phyloP scores from a whole-genome alignment of 192 early-diverging fungal genomes.

The Coemansia sp. region DNA sequence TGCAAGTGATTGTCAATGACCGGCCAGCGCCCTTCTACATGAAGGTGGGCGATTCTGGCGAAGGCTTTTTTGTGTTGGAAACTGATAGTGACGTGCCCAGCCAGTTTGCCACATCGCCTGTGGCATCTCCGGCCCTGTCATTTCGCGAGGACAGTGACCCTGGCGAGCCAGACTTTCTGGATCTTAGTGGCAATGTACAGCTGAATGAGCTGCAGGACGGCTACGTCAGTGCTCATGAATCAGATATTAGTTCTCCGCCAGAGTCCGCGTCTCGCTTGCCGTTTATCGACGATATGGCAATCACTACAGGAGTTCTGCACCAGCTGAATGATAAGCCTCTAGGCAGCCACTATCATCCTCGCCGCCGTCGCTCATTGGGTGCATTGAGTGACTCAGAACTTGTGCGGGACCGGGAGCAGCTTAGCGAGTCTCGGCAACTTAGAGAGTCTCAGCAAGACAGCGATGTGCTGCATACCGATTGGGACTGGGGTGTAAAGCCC shows the following conservation, averaged over 20 bases:
- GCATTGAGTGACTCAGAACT: constrained; percentile 42
- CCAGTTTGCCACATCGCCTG: constrained; percentile 92
- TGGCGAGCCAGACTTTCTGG: constrained; percentile 44
- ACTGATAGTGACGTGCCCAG: constrained; percentile 85
- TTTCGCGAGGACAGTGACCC: constrained; percentile 11
- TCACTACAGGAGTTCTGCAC: constrained; percentile 16
- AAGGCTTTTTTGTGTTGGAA: constrained; percentile 97
- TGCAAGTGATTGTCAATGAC: constrained; percentile 84
- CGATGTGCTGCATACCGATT: constrained; percentile 35
- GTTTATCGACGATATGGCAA: constrained; percentile 36
- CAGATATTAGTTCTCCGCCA: constrained; percentile 27
- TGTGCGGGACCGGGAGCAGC: constrained; percentile 6
- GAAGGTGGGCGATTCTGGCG: constrained; percentile 97
- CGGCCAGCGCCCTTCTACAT: constrained; percentile 73
- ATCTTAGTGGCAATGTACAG: constrained; percentile 29
- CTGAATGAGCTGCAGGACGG: constrained; percentile 40
- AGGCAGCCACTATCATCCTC: background rate
- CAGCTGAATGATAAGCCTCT: constrained; percentile 7
- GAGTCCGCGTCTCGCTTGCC: constrained; percentile 1
- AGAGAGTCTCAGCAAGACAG: background rate
- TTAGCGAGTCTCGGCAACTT: background rate
- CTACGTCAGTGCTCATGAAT: constrained; percentile 67
- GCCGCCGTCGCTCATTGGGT: constrained; percentile 17
- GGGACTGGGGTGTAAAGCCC: constrained; percentile 51
- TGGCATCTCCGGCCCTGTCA: constrained; percentile 59